Evolutionary conservation across 2,329 filamentous ascomycete species (phyloP), one percentile per base, ranked within the genome.

Genomic region (Catunica adiposa): DNA sequence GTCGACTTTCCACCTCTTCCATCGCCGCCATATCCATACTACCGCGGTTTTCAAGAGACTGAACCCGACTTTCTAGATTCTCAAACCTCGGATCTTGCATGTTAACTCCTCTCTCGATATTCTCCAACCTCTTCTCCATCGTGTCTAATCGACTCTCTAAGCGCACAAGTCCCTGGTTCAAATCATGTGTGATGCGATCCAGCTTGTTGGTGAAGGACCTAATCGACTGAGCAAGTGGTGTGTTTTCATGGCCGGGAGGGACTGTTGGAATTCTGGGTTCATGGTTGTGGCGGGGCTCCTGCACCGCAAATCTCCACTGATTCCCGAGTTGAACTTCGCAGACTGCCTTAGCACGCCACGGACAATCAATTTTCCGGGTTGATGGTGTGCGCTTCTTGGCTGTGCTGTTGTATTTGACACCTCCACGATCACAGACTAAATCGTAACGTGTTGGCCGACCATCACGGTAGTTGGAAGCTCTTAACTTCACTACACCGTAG

Each of bases 331-430:
- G 77, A 5, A 81, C 78, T 63, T 81, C 78, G 60, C 78, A 81
- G 22, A 81, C 78, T 23, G 78, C 78, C 67, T 81, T 81, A 56
- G 78, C 78, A 54, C 77, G 75, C 69, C 78, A 81, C 9, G 78
- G 78, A 56, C 78, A 81, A 64, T 81, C 78, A 56, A 81, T 76
- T 66, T 81, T 81, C 63, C 78, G 76, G 46, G 78, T 81, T 55
- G 76, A 79, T 1, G 78, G 78, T 61, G 79, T 80, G 56, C 78
- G 74, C 68, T 80, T 81, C 71, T 80, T 80, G 6, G 78, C 78
- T 1, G 78, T 81, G 66, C 77, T 80, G 68, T 71, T 79, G 67
- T 81, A 81, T 66, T 80, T 81, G 63, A 81, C 78, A 59, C 78
- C 78, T 55, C 78, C 78, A 42, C 78, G 76, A 61, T 81, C 78